Evolutionary conservation across 371 early-diverging fungal genomes (phyloP), one percentile per base, ranked within the genome.

Genomic region (Mortierella sp.): DNA sequence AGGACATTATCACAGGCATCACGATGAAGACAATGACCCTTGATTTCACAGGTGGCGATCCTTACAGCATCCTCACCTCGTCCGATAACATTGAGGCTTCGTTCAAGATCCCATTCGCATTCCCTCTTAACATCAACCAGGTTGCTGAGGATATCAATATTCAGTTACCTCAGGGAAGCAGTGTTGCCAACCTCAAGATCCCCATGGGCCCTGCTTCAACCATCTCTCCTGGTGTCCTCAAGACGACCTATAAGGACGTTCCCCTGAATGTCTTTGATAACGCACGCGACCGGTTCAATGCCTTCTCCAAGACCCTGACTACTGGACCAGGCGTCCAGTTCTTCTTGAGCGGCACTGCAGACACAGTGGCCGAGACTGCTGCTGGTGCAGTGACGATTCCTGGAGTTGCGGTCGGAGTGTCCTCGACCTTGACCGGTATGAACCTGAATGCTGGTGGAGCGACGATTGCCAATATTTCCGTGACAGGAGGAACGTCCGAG

Each of bases 101-200:
- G 25, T 79, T 85, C 53, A 76, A 86, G 74, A 84, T 70, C 67
- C 87, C 89, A 2, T 87, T 87, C 47, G 84, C 87, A n/a, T 85
- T 86, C 84, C 85, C 87, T 60, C 64, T 85, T 57, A 69, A 75
- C 60, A 70, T 88, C 47, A 64, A 69, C 58, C 68, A 72, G 45
- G 60, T 86, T 25, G 76, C 81, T 56, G 83, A 85, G 82, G 72
- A 82, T 63, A 84, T 84, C 57, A 62, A 58, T 59, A 66, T 68
- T 16, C 64, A 62, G 12, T 60, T 69, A 62, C 65, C 64, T 37
- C 59, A 73, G 57, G 83, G 83, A 15, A 51, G 61, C 23, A 60
- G 60, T 23, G 73, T 86, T 12, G 85, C 86, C 66, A 57, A 60
- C 44, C 75, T 87, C 61, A 81, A 81, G 57, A 48, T 83, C 46